Percentiles rank a stretch among this genome's conserved stretches.
These are phyloP conservation scores for Phycomyces blakesleeanus DNA, from an alignment of 192 early-diverging fungal species.

Conservation along the genomic window DNA sequence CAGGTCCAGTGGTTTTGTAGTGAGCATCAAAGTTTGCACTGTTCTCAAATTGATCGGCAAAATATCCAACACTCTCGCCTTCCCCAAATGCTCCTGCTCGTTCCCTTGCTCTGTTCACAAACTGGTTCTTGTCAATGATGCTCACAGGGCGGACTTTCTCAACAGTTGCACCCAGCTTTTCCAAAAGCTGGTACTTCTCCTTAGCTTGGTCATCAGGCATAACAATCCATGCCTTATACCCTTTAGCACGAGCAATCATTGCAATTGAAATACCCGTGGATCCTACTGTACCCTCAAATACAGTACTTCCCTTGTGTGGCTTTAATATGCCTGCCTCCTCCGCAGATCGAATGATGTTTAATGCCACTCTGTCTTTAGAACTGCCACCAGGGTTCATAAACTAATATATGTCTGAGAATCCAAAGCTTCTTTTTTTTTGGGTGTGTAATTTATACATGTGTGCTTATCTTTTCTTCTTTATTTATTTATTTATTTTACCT, in stretches of 20 bases:
- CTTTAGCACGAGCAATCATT: conserved; percentile 81
- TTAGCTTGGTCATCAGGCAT: conserved; percentile 93
- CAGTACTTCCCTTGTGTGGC: conserved; percentile 70
- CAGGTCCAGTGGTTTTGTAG: conserved; percentile 81
- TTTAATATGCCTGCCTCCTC: conserved; percentile 63
- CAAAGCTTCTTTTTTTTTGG: not conserved
- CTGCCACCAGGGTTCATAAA: conserved; percentile 91
- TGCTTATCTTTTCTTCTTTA: too few relatives aligned
- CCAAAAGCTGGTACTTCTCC: conserved; percentile 86
- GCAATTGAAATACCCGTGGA: conserved; percentile 96
- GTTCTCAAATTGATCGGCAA: conserved; percentile 96
- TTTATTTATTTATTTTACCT: too few relatives aligned
- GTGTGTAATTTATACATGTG: too few relatives aligned
- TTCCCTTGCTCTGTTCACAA: conserved; percentile 83
- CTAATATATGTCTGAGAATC: conserved; percentile 33
- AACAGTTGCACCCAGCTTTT: conserved; percentile 79
- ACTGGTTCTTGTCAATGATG: conserved; percentile 88
- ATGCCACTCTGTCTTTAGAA: conserved; percentile 91
- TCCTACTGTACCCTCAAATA: conserved; percentile 95
- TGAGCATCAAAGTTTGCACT: conserved; percentile 79
- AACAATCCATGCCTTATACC: conserved; percentile 91
- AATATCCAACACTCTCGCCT: conserved; percentile 51
- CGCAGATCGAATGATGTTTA: conserved; percentile 78
- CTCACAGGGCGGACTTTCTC: conserved; percentile 89
- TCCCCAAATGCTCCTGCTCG: conserved; percentile 66